Conservation (phyloP, 768 basidiomycete genomes). For the Auricularia sp. region DNA sequence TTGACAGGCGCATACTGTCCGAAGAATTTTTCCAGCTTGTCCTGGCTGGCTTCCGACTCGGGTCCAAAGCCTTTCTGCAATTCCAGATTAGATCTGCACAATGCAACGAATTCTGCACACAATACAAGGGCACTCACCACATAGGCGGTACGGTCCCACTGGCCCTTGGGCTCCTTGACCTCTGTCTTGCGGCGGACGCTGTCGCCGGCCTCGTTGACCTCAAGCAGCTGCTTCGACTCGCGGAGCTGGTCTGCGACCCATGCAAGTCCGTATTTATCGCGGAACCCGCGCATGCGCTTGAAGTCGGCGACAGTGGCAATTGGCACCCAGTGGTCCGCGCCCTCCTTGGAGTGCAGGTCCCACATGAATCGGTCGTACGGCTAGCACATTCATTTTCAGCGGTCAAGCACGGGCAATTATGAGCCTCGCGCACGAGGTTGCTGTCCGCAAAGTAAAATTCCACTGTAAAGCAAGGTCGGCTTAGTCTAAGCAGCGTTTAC, state of each 20-base stretch:
- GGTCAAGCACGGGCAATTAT: not conserved
- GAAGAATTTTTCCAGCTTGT: conserved; percentile 72
- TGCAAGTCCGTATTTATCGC: conserved; percentile 41
- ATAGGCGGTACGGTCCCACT: conserved; percentile 79
- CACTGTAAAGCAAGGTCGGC: conserved; percentile 35
- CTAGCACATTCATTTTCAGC: not conserved
- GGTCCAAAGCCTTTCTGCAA: conserved; percentile 80
- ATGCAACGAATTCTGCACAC: no score
- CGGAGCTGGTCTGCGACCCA: conserved; percentile 67
- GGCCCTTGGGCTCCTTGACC: conserved; percentile 65
- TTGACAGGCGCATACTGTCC: conserved; percentile 64
- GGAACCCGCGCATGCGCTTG: conserved; percentile 84
- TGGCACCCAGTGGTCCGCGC: conserved; percentile 82
- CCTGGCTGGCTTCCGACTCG: conserved; percentile 53
- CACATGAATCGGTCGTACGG: conserved; percentile 75
- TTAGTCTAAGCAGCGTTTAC: not conserved
- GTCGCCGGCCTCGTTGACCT: conserved; percentile 61
- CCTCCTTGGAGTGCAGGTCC: conserved; percentile 68
- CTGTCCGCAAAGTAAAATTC: conserved; percentile 96
- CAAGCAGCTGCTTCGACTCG: conserved; percentile 40
- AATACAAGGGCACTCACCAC: conserved; percentile 46
- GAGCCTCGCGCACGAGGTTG: conserved; percentile 42
- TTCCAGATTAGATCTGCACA: not conserved
- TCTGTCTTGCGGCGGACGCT: conserved; percentile 67
- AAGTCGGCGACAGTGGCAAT: conserved; percentile 82